Evolutionary conservation across 176 grass and related monocot genomes (phyloP), one percentile per base, ranked within the genome.

Genomic region (Olyra latifolia): DNA sequence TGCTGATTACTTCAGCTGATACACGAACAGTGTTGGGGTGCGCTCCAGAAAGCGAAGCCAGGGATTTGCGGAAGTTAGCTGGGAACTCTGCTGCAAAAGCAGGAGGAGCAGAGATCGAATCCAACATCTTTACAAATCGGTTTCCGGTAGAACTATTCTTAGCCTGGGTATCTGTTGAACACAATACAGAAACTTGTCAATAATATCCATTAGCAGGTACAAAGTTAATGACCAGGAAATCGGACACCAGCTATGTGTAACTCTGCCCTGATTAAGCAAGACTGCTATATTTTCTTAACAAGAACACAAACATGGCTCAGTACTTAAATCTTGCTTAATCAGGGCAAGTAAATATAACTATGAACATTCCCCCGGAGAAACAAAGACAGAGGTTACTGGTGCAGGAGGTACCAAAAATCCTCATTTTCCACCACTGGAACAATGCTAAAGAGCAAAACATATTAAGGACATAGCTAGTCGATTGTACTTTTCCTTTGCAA

Each of bases 31-130:
- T 69, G 46, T 89, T 74, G 41, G 78, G 45, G 30, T 69, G 72
- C 16, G 67, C 62, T 17, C 58, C 78, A 73, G 88, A 69, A 27
- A 92, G 76, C 23, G 81, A 79, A 79, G 84, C 79, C 45, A 68
- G 66, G 54, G 88, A 84, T 50, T 97, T 92, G 42, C 20, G 23
- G 39, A 81, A 63, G 52, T 82, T 80, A 57, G 67, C 43, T 0
- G 83, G 90, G 77, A 80, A 79, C 69, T 98, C 95, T 30, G 81
- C 74, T 22, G 95, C 95, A 85, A 95, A 91, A 71, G 95, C 95
- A 29, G 95, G 92, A 4, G 95, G 95, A 10, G 88, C 86, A 11
- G 92, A 87, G 73, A 98, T 83, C 16, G 88, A 89, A 74, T 89
- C 92, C 88, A 98, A 28, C 40, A 98, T 81, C 80, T 77, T 91